Evolutionary conservation across 2,329 filamentous ascomycete genomes (phyloP).

Genomic region (Tolypocladium tropicale): DNA sequence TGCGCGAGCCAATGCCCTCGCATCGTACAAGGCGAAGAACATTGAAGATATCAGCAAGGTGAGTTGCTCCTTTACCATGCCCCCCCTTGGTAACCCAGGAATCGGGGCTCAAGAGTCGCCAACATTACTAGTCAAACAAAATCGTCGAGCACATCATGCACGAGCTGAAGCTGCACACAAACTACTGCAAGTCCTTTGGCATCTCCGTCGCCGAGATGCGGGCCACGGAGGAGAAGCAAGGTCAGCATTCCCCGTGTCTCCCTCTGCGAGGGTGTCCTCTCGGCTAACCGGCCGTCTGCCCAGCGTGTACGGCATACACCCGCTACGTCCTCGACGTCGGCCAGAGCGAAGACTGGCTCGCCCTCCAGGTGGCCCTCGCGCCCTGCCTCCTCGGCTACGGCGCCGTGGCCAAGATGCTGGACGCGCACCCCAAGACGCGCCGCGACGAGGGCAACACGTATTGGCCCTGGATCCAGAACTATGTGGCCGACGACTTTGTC

Average conservation of each 20-base stretch:
- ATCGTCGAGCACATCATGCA: constrained; percentile 68
- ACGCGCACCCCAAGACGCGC: constrained; percentile 49
- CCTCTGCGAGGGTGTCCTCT: background rate
- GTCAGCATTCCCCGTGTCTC: constrained; percentile 25
- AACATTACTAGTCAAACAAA: constrained; percentile 20
- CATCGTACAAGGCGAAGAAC: constrained; percentile 71
- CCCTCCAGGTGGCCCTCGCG: constrained; percentile 72
- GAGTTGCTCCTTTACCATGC: constrained; percentile 20
- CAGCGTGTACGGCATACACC: constrained; percentile 73
- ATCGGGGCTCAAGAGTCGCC: background rate
- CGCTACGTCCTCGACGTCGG: constrained; percentile 84
- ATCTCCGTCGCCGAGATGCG: constrained; percentile 65
- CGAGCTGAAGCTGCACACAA: constrained; percentile 73
- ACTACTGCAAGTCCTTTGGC: constrained; percentile 75
- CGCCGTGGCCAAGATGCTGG: constrained; percentile 62
- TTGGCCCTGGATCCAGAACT: constrained; percentile 88
- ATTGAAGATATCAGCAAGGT: constrained; percentile 65
- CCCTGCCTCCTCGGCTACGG: constrained; percentile 89
- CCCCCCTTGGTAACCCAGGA: background rate
- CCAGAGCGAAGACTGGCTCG: constrained; percentile 78
- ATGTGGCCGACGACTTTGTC: constrained; percentile 69
- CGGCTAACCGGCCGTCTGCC: background rate
- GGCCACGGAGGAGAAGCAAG: constrained; percentile 61
- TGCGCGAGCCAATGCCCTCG: constrained; percentile 73
- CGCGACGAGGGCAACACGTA: constrained; percentile 58